These are phyloP conservation scores for Diplotaxis tenuifolia DNA, from an alignment of 345 rosid species.

Conservation along the genomic window DNA sequence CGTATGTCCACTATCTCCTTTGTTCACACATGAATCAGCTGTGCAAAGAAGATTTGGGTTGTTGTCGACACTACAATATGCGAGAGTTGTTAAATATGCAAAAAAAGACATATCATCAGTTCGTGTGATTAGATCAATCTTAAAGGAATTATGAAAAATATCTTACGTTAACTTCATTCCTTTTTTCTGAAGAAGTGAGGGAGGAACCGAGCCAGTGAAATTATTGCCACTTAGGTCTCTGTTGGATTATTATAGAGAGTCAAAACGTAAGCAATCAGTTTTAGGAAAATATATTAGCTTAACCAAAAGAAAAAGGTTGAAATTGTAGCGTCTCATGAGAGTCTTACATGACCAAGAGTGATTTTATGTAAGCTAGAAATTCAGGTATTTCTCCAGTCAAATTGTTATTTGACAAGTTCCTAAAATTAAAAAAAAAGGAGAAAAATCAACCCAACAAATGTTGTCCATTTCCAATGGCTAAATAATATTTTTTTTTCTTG, in stretches of 20 bases:
- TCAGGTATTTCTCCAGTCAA: constrained; percentile 45
- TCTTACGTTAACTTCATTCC: constrained; percentile 24
- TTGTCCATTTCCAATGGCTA: background rate
- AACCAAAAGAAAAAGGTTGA: background rate
- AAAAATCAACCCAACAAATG: background rate
- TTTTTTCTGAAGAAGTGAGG: constrained; percentile 34
- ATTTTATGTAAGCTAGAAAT: constrained; percentile 41
- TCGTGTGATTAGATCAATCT: background rate
- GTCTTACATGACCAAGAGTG: constrained; percentile 52
- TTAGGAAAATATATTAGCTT: background rate
- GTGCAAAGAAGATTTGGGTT: constrained; percentile 26
- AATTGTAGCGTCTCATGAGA: background rate
- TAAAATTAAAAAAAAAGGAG: background rate
- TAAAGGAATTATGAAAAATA: background rate
- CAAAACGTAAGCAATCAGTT: background rate
- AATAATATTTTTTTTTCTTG: background rate
- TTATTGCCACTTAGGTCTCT: constrained; percentile 47
- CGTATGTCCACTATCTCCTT: background rate
- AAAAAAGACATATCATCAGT: background rate
- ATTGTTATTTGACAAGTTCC: background rate
- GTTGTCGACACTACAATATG: constrained; percentile 13
- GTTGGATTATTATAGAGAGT: background rate
- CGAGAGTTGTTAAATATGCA: background rate
- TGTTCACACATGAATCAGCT: constrained; percentile 9
- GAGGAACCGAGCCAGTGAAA: constrained; percentile 45